Percentiles rank a stretch among this genome's conserved stretches.
phyloP scores from a whole-genome alignment of 2,329 filamentous ascomycete species.

The Ilyonectria robusta region DNA sequence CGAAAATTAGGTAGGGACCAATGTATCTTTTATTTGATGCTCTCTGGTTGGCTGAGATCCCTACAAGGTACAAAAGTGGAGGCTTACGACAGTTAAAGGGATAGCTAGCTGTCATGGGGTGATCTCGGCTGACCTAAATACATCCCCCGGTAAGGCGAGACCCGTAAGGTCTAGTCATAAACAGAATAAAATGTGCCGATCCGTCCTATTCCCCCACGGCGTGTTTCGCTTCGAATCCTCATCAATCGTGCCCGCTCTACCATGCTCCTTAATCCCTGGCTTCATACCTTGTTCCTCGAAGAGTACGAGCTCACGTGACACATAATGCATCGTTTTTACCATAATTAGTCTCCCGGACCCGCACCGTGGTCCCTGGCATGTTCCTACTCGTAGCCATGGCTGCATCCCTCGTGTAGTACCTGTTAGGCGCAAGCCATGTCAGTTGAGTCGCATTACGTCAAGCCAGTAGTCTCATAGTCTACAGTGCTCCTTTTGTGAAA shows the following conservation, averaged over 20 bases:
- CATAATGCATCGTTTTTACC: background rate
- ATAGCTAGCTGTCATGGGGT: too few relatives aligned
- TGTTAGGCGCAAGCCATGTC: background rate
- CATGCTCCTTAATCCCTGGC: background rate
- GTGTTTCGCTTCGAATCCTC: background rate
- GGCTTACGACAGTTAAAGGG: too few relatives aligned
- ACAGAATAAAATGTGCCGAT: too few relatives aligned
- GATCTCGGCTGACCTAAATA: too few relatives aligned
- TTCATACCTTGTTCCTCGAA: too few relatives aligned
- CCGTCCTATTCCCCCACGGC: background rate
- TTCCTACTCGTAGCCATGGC: background rate
- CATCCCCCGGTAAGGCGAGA: too few relatives aligned
- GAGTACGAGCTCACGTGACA: background rate
- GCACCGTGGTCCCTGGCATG: background rate
- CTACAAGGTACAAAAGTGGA: too few relatives aligned
- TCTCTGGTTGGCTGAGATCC: too few relatives aligned
- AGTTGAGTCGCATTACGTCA: background rate
- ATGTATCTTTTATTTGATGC: too few relatives aligned
- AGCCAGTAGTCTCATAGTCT: background rate
- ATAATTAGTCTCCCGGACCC: background rate
- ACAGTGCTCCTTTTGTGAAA: background rate
- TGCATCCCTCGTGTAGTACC: background rate
- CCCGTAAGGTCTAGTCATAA: too few relatives aligned
- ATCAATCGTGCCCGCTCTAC: background rate
- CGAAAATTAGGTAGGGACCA: too few relatives aligned